Evolutionary conservation across 305 asterid species (phyloP).

Genomic region (Ilex paraguariensis): DNA sequence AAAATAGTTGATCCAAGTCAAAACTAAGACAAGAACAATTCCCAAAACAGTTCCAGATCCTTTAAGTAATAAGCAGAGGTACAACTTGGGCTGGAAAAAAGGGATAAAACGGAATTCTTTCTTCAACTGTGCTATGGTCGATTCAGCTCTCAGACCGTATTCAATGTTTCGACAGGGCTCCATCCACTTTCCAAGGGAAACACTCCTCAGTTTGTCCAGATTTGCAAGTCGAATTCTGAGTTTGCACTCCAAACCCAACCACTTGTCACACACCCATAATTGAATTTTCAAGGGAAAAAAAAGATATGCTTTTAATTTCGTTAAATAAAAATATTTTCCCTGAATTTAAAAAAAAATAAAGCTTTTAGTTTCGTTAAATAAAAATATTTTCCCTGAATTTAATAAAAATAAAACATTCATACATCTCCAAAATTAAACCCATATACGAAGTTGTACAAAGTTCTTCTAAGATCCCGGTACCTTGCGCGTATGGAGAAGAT

Average conservation of each 20-base stretch:
- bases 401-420: not conserved
- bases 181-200: not conserved
- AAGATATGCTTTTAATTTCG: too few species aligned
- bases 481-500: constrained; percentile 87
- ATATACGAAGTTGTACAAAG: not conserved
- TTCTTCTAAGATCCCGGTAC: constrained; percentile 25
- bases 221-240: too few species aligned
- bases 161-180: not conserved
- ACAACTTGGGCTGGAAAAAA: not conserved
- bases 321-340: too few species aligned
- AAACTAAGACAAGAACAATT: too few species aligned
- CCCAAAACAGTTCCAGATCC: not conserved
- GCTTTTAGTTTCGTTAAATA: not conserved
- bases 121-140: not conserved
- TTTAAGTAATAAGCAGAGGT: not conserved
- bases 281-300: too few species aligned
- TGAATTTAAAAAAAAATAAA: too few species aligned
- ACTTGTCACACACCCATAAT: too few species aligned
- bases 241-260: too few species aligned
- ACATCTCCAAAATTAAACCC: not conserved
- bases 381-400: not conserved
- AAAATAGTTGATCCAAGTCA: not conserved
- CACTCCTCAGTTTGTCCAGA: not conserved
- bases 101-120: too few species aligned
- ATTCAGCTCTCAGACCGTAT: not conserved